Base-by-base conservation (phyloP, 768 basidiomycete species). In the Termitomyces bulborhizus region DNA sequence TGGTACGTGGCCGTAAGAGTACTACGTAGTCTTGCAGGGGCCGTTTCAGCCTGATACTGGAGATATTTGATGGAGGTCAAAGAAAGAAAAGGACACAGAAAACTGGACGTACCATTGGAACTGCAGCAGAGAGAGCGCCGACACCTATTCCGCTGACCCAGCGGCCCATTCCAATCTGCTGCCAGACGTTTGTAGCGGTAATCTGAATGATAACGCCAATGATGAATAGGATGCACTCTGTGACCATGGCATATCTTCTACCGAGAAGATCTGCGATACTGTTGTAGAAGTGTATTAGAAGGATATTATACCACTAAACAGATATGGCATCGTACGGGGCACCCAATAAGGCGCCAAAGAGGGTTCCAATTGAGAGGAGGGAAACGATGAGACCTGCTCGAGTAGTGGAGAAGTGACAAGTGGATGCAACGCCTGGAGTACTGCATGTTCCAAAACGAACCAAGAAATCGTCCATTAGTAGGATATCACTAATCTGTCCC, bases 401-500 rank as follows among this genome's bases (percentile, higher is more conserved):
- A 3, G 83, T 81, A 16, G 66, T 76, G 29, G 75, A 69, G 66
- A 87, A 89, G 15, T 68, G 56, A 65, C 85, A 86, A 2, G 75
- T 74, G 6, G 64, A 60, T 3, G 64, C 66, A 46, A 71, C 73
- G 9, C 70, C 66, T 2, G 71, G 73, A 21, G 68, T 71, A 0
- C 66, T 54, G 62, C 84, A 84, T 15, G 70, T 68, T 1, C 76
- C 85, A 62, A 91, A 89, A 13, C 87, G 82, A 9, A 73, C 69
- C 36, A 77, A 69, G 66, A 88, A 88, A 68, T 87, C 83, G 11
- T 76, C 65, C 85, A 90, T 88, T 67, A 88, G 70, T 27, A 88
- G 71, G 60, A 91, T 86, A 65, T 86, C 85, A 50, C 83, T 83
- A 58, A 91, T 90, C 66, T 90, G 88, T 26, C 87, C 87, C 12